Evolutionary conservation across 768 basidiomycete species (phyloP), one percentile per base, ranked within the genome.

Genomic region (Auriscalpium microsporum): DNA sequence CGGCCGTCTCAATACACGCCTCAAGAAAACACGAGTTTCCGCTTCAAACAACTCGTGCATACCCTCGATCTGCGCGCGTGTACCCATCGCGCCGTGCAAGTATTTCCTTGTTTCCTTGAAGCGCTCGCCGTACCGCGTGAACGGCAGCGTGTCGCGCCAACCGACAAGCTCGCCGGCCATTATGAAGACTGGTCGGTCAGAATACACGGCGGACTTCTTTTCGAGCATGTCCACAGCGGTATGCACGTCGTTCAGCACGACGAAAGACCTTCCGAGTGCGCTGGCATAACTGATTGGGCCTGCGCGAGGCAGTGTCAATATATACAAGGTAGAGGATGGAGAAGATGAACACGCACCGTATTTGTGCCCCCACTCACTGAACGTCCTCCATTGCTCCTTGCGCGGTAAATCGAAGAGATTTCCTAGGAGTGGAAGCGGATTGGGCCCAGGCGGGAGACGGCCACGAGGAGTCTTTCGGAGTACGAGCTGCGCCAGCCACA

Each of bases 401-500:
- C 52, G 36, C 3, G 61, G 58, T 13, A 67, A 57, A 45, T 63
- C 59, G 21, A 58, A 50, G 16, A 60, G n/a, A 50, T 67, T 64
- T 11, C 65, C 65, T 1, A 66, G 9, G 45, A 66, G 35, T 13
- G 60, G 61, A 28, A 58, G 36, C 8, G 38, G 51, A 13, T 33
- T 45, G 17, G 65, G 64, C 35, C 65, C 65, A 8, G 65, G 65
- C 14, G 60, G 62, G 11, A 63, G 55, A 37, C 47, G 48, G 34
- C 52, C 16, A 35, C 21, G 36, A 19, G 48, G 8, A 13, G 3
- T 42, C 40, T 28, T 17, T 19, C 3, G 11, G 16, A 48, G 21
- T 16, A 28, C 0, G 14, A 19, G 21, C 21, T 23, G 8, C 13
- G 16, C 46, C 11, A 48, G n/a, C 16, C 21, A 48, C 14, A 48